A percentile compares a stretch with the other conserved stretches of the same genome.
Conservation (phyloP, 371 early-diverging fungal genomes). For the Blakeslea trispora region DNA sequence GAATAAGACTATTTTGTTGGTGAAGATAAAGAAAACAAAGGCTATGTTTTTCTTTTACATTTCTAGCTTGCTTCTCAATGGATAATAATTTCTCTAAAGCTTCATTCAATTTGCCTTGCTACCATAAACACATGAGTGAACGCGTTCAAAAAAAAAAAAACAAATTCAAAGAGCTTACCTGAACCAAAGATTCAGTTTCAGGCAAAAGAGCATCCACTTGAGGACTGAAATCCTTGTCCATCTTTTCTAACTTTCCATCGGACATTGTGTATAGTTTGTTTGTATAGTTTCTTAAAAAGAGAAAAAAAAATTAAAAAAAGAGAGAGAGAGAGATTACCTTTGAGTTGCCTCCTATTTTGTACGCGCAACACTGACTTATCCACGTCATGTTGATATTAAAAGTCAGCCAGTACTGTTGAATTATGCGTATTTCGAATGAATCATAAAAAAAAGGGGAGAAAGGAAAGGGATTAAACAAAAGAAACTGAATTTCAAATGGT, state of each 20-base stretch:
- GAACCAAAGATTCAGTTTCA: conserved; percentile 72
- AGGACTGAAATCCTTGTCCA: conserved; percentile 90
- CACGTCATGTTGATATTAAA: too few species aligned
- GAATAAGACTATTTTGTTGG: too few species aligned
- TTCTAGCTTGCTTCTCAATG: conserved; percentile 90
- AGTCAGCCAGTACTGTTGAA: too few species aligned
- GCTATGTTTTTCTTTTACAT: conserved; percentile 50
- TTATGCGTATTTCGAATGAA: too few species aligned
- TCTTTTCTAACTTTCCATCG: conserved; percentile 78
- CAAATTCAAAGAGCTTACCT: conserved; percentile 52
- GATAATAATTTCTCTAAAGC: conserved; percentile 82
- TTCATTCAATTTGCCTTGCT: conserved; percentile 72
- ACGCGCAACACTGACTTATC: too few species aligned
- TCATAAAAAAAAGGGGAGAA: too few species aligned
- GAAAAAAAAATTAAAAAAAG: neutral
- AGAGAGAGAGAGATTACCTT: too few species aligned
- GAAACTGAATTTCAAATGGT: too few species aligned
- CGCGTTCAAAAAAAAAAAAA: neutral
- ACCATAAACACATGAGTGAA: conserved; percentile 7
- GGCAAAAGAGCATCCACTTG: conserved; percentile 79
- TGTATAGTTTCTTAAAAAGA: neutral
- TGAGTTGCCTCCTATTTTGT: too few species aligned
- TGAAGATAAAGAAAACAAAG: neutral
- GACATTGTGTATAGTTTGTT: conserved; percentile 35
- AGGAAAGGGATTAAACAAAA: too few species aligned